Evolutionary conservation across 2,329 filamentous ascomycete species (phyloP), one percentile per base, ranked within the genome.

Genomic region (Paraphaeosphaeria sporulosa): DNA sequence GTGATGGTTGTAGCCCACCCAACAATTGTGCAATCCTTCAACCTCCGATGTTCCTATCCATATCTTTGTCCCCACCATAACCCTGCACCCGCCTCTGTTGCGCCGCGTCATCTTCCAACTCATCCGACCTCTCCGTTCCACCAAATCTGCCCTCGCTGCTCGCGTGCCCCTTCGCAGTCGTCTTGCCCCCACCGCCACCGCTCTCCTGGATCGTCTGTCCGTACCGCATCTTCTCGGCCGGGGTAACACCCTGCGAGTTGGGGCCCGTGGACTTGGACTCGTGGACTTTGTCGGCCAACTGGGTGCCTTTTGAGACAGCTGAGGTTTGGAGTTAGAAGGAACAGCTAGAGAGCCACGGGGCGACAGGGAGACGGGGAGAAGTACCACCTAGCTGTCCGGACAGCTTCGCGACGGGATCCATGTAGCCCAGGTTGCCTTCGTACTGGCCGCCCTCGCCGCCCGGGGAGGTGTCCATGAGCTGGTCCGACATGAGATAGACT

Each of bases 391-490:
- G 71, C 70, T 88, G 85, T 7, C 87, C 87, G 25, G 81, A 79
- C 59, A 84, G 80, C 66, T 87, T 89, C 17, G 77, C 74, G 54
- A 83, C 83, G 0, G 83, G 80, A 17, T 82, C 65, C 2, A 79
- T 82, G 56, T 83, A 80, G n/a, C 79, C 82, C 52, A 84, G 74
- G 54, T 83, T 82, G 52, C 81, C 84, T 77, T 89, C 87, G 74
- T 90, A 89, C 82, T 87, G 87, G 4, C 83, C 84, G 59, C 81
- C 81, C 74, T 89, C 86, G 65, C 87, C 87, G 69, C 87, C 87
- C 19, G 81, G 80, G 59, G 83, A 83, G 32, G 85, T 88, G 66
- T 87, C 82, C 82, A 89, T 85, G 44, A 89, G 78, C 64, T 83
- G 82, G 19, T 79, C 76, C 62, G 84, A 82, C 84, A 87, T 86